Conservation (phyloP, 2,329 filamentous ascomycete genomes). For the Penicillium sp. region DNA sequence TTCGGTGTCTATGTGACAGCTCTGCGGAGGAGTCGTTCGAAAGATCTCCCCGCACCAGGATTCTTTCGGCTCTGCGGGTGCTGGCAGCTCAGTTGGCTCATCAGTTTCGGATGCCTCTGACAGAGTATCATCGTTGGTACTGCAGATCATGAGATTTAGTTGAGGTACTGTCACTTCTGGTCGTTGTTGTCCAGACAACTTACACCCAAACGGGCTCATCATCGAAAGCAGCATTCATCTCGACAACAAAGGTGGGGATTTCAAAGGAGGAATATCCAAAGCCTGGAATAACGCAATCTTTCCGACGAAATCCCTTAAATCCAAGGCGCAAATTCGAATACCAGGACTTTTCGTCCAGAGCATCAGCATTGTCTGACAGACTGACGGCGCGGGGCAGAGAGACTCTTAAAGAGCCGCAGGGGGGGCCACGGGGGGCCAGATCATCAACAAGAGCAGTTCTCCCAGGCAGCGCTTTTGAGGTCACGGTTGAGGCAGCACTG, state of each 20-base stretch:
- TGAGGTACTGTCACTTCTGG: not conserved
- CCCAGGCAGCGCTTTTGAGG: not conserved
- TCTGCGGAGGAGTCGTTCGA: not conserved
- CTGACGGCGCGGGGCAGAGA: not conserved
- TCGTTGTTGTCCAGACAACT: not conserved
- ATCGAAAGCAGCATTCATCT: not conserved
- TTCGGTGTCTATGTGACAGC: not conserved
- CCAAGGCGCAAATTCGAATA: not conserved
- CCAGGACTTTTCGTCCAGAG: not conserved
- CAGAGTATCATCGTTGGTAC: not conserved
- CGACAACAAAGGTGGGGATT: too few relatives aligned
- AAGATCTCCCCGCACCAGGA: not conserved
- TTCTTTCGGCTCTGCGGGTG: not conserved
- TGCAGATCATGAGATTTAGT: not conserved
- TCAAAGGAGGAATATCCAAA: too few relatives aligned
- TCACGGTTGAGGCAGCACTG: too few relatives aligned
- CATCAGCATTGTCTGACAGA: not conserved
- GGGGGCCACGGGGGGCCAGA: not conserved
- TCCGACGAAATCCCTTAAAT: not conserved
- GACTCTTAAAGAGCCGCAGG: not conserved
- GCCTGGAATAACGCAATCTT: not conserved
- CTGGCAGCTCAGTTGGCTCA: not conserved
- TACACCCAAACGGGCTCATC: conserved; percentile 2
- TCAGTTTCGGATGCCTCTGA: not conserved
- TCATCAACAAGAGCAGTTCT: not conserved